Evolutionary conservation across 2,329 filamentous ascomycete genomes (phyloP).

Genomic region (Alternaria sp.): DNA sequence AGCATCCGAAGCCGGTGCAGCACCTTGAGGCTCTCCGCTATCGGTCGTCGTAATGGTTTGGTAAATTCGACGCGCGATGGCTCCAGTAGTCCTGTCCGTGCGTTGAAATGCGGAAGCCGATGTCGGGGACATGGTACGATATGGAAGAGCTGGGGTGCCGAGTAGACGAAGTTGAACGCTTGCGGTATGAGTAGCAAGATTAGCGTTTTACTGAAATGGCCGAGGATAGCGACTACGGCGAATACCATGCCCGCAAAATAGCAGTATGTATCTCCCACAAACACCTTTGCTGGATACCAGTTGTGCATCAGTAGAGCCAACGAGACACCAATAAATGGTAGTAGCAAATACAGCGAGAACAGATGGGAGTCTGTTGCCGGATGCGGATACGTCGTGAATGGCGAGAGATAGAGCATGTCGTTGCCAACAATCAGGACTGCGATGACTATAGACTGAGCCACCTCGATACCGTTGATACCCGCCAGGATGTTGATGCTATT

Average conservation of each 20-base stretch:
- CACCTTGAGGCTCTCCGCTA: constrained; percentile 71
- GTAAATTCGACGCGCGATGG: constrained; percentile 81
- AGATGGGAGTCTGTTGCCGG: constrained; percentile 95
- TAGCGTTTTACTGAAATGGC: constrained; percentile 97
- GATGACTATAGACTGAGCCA: constrained; percentile 91
- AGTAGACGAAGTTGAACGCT: constrained; percentile 96
- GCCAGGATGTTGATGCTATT: constrained; percentile 99
- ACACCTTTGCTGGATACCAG: constrained; percentile 93
- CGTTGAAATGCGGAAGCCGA: constrained; percentile 87
- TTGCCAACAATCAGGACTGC: constrained; percentile 84
- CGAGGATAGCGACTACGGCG: constrained; percentile 93
- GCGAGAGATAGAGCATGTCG: constrained; percentile 82
- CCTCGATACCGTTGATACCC: constrained; percentile 98
- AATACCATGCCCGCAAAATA: constrained; percentile 99
- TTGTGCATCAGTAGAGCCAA: constrained; percentile 88
- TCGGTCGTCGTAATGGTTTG: constrained; percentile 70
- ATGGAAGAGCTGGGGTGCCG: constrained; percentile 87
- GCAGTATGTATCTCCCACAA: constrained; percentile 98
- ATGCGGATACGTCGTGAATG: constrained; percentile 79
- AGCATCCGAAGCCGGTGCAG: constrained; percentile 74
- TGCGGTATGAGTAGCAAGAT: constrained; percentile 90
- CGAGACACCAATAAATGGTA: constrained; percentile 94
- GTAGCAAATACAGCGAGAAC: constrained; percentile 92
- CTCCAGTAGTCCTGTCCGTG: constrained; percentile 83
- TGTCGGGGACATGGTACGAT: constrained; percentile 92